Conservation (phyloP, 1,284 basidiomycete genomes). For the Takashimella tepidaria region DNA sequence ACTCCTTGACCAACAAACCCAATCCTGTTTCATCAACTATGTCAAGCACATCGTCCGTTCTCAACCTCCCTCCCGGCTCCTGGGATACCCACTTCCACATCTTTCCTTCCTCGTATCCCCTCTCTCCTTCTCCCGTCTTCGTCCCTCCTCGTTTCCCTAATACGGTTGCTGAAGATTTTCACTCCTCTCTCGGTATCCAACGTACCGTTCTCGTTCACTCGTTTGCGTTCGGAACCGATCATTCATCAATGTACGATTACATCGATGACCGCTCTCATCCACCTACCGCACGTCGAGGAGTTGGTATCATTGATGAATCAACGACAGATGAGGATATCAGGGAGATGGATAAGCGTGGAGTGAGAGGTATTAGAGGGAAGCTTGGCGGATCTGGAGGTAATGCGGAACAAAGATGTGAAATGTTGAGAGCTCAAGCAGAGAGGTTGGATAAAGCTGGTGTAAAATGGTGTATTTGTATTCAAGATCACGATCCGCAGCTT, state of each 20-base stretch:
- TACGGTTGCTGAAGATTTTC: not conserved
- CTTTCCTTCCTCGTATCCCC: slow-evolving; percentile 1
- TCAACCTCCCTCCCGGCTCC: slow-evolving; percentile 1
- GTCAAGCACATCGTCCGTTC: too few species aligned
- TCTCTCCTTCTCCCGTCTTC: not conserved
- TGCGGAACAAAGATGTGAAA: not conserved
- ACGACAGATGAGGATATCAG: not conserved
- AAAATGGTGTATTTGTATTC: slow-evolving; percentile 6
- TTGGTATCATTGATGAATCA: not conserved
- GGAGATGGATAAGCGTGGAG: slow-evolving; percentile 1
- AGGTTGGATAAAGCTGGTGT: slow-evolving; percentile 4
- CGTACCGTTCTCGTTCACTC: slow-evolving; percentile 8
- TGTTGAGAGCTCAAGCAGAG: not conserved
- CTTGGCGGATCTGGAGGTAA: not conserved
- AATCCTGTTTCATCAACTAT: too few species aligned
- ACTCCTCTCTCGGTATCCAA: slow-evolving; percentile 2
- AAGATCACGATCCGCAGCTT: slow-evolving; percentile 1
- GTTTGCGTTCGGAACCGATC: slow-evolving; percentile 3
- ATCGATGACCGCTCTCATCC: too few species aligned
- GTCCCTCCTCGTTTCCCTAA: slow-evolving; percentile 1
- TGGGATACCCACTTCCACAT: slow-evolving; percentile 16
- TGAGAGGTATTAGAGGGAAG: slow-evolving; percentile 4
- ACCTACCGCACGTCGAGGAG: slow-evolving; percentile 1
- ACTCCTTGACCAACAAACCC: too few species aligned
- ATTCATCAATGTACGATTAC: not conserved